Conservation (phyloP, 208 protist genomes). For the Leishmania gerbilli region DNA sequence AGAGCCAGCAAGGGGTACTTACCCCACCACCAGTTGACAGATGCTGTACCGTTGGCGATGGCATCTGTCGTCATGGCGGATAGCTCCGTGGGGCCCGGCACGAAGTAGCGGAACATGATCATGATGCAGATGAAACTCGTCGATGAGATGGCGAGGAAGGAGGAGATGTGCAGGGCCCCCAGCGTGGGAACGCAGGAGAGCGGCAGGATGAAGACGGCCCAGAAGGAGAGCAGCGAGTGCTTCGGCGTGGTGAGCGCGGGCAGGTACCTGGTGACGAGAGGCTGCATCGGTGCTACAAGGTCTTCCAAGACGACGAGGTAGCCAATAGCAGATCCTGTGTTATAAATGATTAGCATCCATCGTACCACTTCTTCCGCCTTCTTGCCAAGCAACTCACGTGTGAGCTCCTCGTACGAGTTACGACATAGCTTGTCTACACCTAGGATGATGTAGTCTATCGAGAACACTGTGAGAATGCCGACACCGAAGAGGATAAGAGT, state of each 20-base stretch:
- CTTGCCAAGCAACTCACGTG: constrained; percentile 56
- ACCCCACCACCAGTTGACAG: constrained; percentile 48
- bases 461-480: constrained; percentile 59
- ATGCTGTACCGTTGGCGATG: constrained; percentile 11
- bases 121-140: constrained; percentile 60
- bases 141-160: constrained; percentile 65
- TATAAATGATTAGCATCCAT: constrained; percentile 68
- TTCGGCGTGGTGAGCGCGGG: constrained; percentile 52
- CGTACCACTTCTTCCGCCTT: constrained; percentile 54
- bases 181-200: constrained; percentile 70
- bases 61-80: constrained; percentile 18
- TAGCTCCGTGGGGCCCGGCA: constrained; percentile 30
- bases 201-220: constrained; percentile 67
- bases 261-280: constrained; percentile 40
- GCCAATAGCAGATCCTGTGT: constrained; percentile 55
- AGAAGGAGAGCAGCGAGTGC: constrained; percentile 62
- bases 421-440: constrained; percentile 60
- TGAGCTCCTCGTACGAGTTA: constrained; percentile 82
- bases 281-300: constrained; percentile 64
- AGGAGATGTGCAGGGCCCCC: constrained; percentile 50
- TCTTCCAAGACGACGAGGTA: constrained; percentile 72
- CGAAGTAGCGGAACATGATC: constrained; percentile 73
- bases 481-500: constrained; percentile 51
- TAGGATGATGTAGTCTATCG: constrained; percentile 70
- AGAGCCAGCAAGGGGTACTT: constrained; percentile 49